Base-by-base conservation (phyloP, 805 yeast species). In the Schwanniomyces vanrijiae region DNA sequence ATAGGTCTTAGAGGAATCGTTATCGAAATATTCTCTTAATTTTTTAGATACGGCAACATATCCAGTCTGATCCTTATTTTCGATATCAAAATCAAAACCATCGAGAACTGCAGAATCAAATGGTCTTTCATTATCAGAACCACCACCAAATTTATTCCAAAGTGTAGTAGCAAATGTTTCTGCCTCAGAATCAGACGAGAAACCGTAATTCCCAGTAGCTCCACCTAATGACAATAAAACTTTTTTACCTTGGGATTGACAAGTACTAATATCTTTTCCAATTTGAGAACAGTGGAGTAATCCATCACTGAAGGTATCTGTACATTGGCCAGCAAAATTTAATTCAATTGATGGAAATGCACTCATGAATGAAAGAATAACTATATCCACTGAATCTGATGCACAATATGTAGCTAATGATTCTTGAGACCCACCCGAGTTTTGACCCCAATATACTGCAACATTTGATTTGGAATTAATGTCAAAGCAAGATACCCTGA, bases 11-110 rank as follows among this genome's bases (percentile, higher is more conserved):
- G 70, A 62, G 28, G 61, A n/a, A 45, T 65, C 69, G 14, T 55
- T 44, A 5, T 53, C 53, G 40, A 49, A 64, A 28, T 52, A 50
- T 16, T 45, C 47, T 52, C 61, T 58, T 37, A 66, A 60, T 19
- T 48, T 61, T 0, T 62, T 79, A 22, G 72, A 79, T 47, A 80
- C 66, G 3, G 81, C 80, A 31, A 81, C 78, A 59, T 84, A 86
- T n/a, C 96, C 96, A 1, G 73, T 69, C 43, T 77, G 74, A 47
- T 74, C 65, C 44, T 72, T 74, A 61, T 81, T 77, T 63, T 88
- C 91, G 53, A 82, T 71, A 61, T 90, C 96, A 51, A 81, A 76
- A 56, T 88, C 84, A 61, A 91, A 90, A 1, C 97, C 97, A 60
- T 92, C 96, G 26, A 88, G 70, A 40, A 90, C 78, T 7, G 91